Evolutionary conservation across 2,329 filamentous ascomycete genomes (phyloP).

Genomic region (Monosporascus sp.): DNA sequence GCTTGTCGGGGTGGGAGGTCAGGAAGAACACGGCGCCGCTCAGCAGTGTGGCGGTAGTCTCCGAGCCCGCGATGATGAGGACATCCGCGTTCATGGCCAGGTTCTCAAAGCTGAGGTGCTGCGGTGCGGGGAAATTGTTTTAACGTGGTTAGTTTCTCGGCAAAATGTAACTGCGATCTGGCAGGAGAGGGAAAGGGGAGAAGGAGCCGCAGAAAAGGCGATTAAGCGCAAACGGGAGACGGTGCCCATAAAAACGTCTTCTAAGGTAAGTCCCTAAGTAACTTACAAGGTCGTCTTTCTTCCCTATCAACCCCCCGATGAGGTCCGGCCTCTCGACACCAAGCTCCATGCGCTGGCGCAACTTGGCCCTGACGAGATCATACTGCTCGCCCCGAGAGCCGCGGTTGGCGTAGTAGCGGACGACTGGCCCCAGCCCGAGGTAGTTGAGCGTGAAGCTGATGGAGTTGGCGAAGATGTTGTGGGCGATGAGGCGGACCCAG

Average conservation of each 20-base stretch:
- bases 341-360: conserved; percentile 22
- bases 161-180: neutral
- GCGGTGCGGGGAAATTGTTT: neutral
- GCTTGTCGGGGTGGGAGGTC: conserved; percentile 28
- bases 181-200: neutral
- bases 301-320: conserved; percentile 25
- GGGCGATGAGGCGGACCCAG: conserved; percentile 28
- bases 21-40: conserved; percentile 34
- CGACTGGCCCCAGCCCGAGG: conserved; percentile 11
- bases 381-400: conserved; percentile 12
- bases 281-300: conserved; percentile 19
- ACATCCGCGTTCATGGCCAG: conserved; percentile 20
- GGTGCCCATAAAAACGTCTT: neutral
- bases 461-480: conserved; percentile 20
- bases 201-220: neutral
- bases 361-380: conserved; percentile 16
- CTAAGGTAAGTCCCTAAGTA: neutral
- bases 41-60: conserved; percentile 45
- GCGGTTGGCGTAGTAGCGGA: conserved; percentile 10
- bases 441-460: conserved; percentile 9
- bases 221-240: no score
- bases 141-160: neutral
- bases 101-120: conserved; percentile 14
- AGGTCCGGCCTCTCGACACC: conserved; percentile 26
- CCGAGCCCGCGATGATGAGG: conserved; percentile 41